Conservation (phyloP, 1,139 yeast genomes). For the Kodamaea plutei region DNA sequence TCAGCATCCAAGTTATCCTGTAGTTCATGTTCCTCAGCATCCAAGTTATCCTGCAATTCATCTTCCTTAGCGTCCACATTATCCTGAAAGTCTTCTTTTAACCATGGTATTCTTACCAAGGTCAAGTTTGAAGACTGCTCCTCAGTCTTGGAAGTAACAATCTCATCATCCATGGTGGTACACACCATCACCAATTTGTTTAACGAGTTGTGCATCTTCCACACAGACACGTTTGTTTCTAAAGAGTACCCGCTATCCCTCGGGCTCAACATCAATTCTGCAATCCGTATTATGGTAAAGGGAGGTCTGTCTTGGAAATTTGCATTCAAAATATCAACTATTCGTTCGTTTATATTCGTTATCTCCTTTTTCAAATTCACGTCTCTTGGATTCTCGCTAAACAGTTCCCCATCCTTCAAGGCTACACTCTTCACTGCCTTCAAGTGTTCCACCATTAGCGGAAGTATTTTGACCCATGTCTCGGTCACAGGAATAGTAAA, state of each 20-base stretch:
- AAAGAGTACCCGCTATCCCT: constrained; percentile 28
- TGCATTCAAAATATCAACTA: constrained; percentile 18
- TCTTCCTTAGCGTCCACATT: too few species aligned
- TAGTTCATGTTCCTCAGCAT: too few species aligned
- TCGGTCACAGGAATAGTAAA: constrained; percentile 7
- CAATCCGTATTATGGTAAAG: constrained; percentile 52
- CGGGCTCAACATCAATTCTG: constrained; percentile 49
- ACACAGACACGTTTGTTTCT: constrained; percentile 17
- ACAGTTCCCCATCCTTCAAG: constrained; percentile 11
- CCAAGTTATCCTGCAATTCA: too few species aligned
- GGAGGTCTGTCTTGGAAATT: constrained; percentile 45
- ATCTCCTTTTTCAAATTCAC: constrained; percentile 16
- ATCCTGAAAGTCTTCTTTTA: too few species aligned
- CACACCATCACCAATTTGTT: constrained; percentile 26
- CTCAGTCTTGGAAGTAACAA: too few species aligned
- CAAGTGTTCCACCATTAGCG: constrained; percentile 11
- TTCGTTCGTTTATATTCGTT: constrained; percentile 10
- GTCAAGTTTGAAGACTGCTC: too few species aligned
- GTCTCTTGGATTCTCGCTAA: constrained; percentile 12
- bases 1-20: too few species aligned
- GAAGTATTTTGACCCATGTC: constrained; percentile 11
- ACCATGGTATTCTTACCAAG: too few species aligned
- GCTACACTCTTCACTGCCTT: constrained; percentile 9
- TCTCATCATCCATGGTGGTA: constrained; percentile 23
- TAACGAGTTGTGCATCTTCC: constrained; percentile 31